These are phyloP conservation scores for Lipomyces anomalus DNA, from an alignment of 805 yeast species.

Conservation along the genomic window DNA sequence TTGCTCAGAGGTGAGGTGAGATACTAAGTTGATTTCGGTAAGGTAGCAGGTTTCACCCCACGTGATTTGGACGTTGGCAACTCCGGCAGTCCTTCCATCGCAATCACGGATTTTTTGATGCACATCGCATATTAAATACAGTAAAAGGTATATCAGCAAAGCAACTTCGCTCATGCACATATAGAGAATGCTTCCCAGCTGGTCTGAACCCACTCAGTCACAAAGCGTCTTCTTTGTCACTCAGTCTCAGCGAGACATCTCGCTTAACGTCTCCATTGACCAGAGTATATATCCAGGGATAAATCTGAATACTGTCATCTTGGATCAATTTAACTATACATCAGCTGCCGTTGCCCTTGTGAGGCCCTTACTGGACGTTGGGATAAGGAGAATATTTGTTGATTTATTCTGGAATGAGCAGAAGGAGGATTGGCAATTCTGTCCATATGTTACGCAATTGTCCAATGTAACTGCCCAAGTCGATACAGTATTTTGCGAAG, in stretches of 20 bases:
- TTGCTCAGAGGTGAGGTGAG: no score
- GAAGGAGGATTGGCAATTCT: constrained; percentile 45
- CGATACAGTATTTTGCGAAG: constrained; percentile 6
- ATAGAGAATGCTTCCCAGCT: neutral
- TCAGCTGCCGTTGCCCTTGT: constrained; percentile 25
- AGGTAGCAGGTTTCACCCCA: no score
- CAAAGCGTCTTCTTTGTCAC: constrained; percentile 2
- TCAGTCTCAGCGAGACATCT: constrained; percentile 34
- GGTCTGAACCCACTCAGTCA: neutral
- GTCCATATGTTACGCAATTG: constrained; percentile 38
- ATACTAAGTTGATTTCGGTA: no score
- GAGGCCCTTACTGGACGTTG: constrained; percentile 30
- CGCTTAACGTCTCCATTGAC: constrained; percentile 32
- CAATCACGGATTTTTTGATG: no score
- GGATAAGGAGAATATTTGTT: constrained; percentile 35
- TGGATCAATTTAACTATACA: constrained; percentile 32
- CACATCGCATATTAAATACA: no score
- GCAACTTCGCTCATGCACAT: no score
- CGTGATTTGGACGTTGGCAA: no score
- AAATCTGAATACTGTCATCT: constrained; percentile 31
- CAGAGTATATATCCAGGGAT: constrained; percentile 34
- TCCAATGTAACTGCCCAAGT: constrained; percentile 2
- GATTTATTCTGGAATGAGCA: constrained; percentile 50
- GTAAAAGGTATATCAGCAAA: no score
- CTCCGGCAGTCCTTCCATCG: no score